Conservation (phyloP, 164 flowering plant genomes). For the Berberis vulgaris region DNA sequence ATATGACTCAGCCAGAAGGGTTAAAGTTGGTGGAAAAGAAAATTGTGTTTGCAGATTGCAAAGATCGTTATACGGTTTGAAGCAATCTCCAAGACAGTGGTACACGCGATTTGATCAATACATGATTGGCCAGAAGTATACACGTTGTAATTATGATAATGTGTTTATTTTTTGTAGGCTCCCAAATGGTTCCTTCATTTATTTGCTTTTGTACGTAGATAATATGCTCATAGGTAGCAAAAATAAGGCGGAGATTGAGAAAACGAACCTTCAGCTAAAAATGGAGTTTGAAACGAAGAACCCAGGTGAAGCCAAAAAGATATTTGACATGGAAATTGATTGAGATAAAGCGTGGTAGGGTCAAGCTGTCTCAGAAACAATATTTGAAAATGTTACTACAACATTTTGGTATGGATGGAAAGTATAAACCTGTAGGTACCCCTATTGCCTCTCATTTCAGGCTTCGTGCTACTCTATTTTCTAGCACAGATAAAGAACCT, state of each 20-base stretch:
- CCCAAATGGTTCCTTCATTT: not conserved
- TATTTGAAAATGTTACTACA: not conserved
- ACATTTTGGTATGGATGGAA: not conserved
- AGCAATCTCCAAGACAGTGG: conserved; percentile 1
- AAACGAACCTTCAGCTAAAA: not conserved
- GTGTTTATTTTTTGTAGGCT: not conserved
- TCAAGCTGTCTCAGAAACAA: not conserved
- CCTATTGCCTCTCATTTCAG: conserved; percentile 4
- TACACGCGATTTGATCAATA: not conserved
- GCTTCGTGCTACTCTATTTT: not conserved
- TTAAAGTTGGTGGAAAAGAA: not conserved
- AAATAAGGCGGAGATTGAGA: not conserved
- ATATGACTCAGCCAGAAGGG: not conserved
- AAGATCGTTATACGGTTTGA: not conserved
- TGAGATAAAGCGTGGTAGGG: not conserved
- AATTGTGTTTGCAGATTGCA: not conserved
- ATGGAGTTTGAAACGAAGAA: conserved; percentile 1
- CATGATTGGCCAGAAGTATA: conserved; percentile 4
- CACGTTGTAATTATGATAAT: not conserved
- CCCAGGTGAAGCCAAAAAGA: not conserved
- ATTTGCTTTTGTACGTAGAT: not conserved
- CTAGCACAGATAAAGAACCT: not conserved
- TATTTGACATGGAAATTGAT: conserved; percentile 1
- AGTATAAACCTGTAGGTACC: not conserved
- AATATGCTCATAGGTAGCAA: conserved; percentile 1